Evolutionary conservation across 495 filamentous ascomycete genomes (phyloP).

Genomic region (Xylaria grammica): DNA sequence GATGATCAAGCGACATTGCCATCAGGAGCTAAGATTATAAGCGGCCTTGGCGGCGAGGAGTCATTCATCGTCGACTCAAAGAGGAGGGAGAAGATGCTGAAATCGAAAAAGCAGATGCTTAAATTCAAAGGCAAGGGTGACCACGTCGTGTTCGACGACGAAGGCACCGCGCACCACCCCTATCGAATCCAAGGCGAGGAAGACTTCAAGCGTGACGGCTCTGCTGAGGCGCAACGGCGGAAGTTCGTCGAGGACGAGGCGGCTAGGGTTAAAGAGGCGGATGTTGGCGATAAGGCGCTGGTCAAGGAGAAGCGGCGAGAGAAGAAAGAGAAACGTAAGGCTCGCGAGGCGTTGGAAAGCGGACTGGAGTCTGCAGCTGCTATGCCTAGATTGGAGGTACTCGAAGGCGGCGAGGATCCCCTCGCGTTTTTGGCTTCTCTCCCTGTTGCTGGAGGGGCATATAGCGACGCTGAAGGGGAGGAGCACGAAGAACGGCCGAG

Average conservation of each 20-base stretch:
- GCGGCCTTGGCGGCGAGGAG: constrained; percentile 59
- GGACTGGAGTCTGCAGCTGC: constrained; percentile 50
- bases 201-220: constrained; percentile 73
- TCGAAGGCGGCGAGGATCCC: constrained; percentile 49
- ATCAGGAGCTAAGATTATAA: constrained; percentile 55
- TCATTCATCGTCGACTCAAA: constrained; percentile 87
- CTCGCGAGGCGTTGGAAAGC: constrained; percentile 66
- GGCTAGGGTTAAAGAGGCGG: constrained; percentile 73
- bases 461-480: constrained; percentile 45
- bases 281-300: constrained; percentile 79
- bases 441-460: constrained; percentile 47
- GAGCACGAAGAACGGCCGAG: constrained; percentile 31
- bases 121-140: constrained; percentile 85
- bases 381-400: constrained; percentile 35
- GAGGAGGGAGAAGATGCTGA: constrained; percentile 88
- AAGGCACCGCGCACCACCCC: constrained; percentile 78
- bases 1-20: constrained; percentile 32
- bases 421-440: constrained; percentile 56
- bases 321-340: constrained; percentile 86
- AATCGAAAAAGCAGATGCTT: constrained; percentile 89
- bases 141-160: constrained; percentile 90
- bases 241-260: constrained; percentile 77
- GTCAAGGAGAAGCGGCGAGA: constrained; percentile 80
- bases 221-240: constrained; percentile 73
- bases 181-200: constrained; percentile 89